Conservation (phyloP, 2,329 filamentous ascomycete species). For the Lecanosticta acicola region DNA sequence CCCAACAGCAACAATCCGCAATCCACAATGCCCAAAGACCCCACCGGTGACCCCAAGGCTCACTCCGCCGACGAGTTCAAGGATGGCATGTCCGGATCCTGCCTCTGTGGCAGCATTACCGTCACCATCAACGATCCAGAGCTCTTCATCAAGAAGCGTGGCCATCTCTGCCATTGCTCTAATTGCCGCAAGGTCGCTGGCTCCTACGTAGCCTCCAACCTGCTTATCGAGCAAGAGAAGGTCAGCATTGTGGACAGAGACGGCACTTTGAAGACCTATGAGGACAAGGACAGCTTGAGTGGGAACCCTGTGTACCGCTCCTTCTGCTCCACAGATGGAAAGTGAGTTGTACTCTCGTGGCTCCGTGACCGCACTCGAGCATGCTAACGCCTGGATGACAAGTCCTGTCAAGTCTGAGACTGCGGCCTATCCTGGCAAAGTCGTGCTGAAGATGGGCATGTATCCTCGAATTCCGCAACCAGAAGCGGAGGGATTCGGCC, state of each 20-base stretch:
- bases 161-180: conserved; percentile 47
- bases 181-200: conserved; percentile 50
- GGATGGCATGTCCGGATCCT: conserved; percentile 37
- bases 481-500: conserved; percentile 42
- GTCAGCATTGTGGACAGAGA: conserved; percentile 43
- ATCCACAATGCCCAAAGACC: conserved; percentile 28
- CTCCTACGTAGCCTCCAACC: conserved; percentile 37
- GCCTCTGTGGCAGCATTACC: conserved; percentile 45
- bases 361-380: neutral
- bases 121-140: conserved; percentile 46
- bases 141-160: conserved; percentile 42
- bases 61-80: conserved; percentile 33
- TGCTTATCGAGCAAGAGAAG: conserved; percentile 41
- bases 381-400: neutral
- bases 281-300: conserved; percentile 42
- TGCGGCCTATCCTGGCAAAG: conserved; percentile 37
- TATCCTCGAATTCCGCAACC: conserved; percentile 45
- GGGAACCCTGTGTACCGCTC: conserved; percentile 42
- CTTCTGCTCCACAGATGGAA: conserved; percentile 45
- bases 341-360: conserved; percentile 33
- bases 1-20: no score
- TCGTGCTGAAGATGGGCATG: conserved; percentile 48
- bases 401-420: conserved; percentile 47
- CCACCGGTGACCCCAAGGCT: conserved; percentile 38
- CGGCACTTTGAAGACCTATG: conserved; percentile 42